Percentiles rank a stretch among this genome's conserved stretches.
Evolutionary conservation across 2,329 filamentous ascomycete genomes (phyloP).

Genomic region (Diaporthe sp.): DNA sequence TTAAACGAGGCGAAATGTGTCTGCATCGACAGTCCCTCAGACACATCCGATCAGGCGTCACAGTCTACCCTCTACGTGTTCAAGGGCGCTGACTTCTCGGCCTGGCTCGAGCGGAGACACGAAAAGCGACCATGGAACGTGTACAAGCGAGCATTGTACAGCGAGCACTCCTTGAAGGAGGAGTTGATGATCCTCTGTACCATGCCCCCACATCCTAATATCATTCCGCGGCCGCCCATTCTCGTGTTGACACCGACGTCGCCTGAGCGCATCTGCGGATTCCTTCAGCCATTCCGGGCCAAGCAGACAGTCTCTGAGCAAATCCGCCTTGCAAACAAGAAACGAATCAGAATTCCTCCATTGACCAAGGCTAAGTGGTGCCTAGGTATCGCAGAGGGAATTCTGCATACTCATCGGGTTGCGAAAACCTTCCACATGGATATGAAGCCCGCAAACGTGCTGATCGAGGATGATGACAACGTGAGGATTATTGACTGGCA

Average conservation of each 20-base stretch:
- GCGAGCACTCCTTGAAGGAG: constrained; percentile 9
- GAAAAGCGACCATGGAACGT: background rate
- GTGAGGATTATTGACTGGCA: constrained; percentile 14
- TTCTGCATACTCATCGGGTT: constrained; percentile 1
- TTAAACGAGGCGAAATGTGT: background rate
- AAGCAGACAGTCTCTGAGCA: constrained; percentile 7
- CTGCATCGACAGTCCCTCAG: background rate
- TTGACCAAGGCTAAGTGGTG: background rate
- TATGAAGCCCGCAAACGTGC: constrained; percentile 11
- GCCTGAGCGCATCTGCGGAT: background rate
- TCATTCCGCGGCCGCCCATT: constrained; percentile 3
- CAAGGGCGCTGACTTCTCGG: background rate
- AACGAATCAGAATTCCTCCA: background rate
- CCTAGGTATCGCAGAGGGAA: background rate
- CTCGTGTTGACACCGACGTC: background rate
- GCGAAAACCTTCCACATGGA: constrained; percentile 16
- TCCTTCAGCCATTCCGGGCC: background rate
- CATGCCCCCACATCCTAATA: constrained; percentile 5
- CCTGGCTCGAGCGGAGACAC: background rate
- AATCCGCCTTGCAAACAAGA: background rate
- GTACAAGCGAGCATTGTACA: constrained; percentile 5
- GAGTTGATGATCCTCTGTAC: constrained; percentile 13
- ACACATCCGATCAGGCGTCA: background rate
- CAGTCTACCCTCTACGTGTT: background rate
- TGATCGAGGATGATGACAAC: constrained; percentile 6